Evolutionary conservation across 192 early-diverging fungal species (phyloP), one percentile per base, ranked within the genome.

Genomic region (Chytriomyces sp.): DNA sequence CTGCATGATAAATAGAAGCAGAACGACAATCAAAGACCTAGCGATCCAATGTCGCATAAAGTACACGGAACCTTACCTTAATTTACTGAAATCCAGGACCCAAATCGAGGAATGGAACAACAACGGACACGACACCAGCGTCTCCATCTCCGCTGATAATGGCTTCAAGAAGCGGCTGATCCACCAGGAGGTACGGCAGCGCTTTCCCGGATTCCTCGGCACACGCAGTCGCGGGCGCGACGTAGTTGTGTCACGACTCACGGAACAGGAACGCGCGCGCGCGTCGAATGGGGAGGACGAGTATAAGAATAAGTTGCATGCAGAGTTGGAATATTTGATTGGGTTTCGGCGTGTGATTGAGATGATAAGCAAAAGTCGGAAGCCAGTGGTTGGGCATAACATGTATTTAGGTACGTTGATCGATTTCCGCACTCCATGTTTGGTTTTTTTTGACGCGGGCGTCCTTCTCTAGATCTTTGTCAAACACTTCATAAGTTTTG

Each of bases 311-410:
- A 68, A 68, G 52, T 53, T 68, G 52, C 7, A n/a, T 72, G 61
- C 77, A 6, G 81, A 82, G 44, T 70, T 91, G 25, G 73, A 84
- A 2, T 70, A 79, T 17, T 77, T 89, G 41, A 75, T 83, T 54
- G 90, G 90, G 5, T 93, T 98, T 67, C 85, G 92, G 25, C 82
- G 69, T 7, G 82, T 98, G 5, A 89, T 98, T 52, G 94, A 98
- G n/a, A 54, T 86, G 38, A 85, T 96, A 28, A 78, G 84, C 26
- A 77, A 83, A 30, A 77, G 90, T 0, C 84, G 87, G 39, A 91
- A 91, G 58, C 94, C 93, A 1, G 74, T 98, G 1, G 79, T 96
- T 32, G 93, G 92, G 28, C 96, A 98, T 76, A 98, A 98, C 78
- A 89, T 92, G 78, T 83, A 91, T 30, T 85, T 94, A 36, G 78